These are phyloP conservation scores for Xerocomellus amylosporus DNA, from an alignment of 768 basidiomycete species.

Conservation along the genomic window DNA sequence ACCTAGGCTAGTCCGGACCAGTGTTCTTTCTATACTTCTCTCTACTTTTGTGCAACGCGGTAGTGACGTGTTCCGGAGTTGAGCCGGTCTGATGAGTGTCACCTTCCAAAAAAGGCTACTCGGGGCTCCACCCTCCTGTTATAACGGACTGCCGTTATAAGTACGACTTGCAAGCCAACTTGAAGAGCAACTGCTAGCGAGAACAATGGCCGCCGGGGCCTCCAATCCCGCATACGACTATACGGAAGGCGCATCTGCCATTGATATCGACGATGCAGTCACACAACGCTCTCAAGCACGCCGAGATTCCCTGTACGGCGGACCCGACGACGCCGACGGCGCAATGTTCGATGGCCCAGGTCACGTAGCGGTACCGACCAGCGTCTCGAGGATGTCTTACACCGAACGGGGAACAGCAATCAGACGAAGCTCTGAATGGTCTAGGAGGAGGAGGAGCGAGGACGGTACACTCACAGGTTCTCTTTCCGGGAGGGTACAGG, in stretches of 20 bases:
- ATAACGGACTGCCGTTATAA: no score
- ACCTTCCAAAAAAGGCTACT: conserved; percentile 15
- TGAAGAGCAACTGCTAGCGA: not conserved
- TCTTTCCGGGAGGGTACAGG: conserved; percentile 27
- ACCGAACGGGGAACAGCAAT: conserved; percentile 40
- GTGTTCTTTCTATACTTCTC: not conserved
- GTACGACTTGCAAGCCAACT: not conserved
- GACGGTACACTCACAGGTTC: conserved; percentile 34
- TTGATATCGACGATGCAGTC: conserved; percentile 68
- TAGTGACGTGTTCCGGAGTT: not conserved
- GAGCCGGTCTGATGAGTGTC: not conserved
- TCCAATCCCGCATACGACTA: conserved; percentile 52
- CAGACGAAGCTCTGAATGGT: conserved; percentile 56
- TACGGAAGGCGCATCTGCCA: conserved; percentile 79
- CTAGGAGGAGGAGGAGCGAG: conserved; percentile 44
- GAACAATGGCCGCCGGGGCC: conserved; percentile 16
- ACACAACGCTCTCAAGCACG: conserved; percentile 50
- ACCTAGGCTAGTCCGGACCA: conserved; percentile 54
- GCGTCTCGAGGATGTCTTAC: conserved; percentile 76
- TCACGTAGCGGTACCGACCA: conserved; percentile 67
- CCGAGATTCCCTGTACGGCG: conserved; percentile 63
- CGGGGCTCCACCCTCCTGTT: no score
- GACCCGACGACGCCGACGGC: conserved; percentile 51
- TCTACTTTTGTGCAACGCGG: not conserved
- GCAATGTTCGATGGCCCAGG: conserved; percentile 75